These are phyloP conservation scores for Straminergon stramineum DNA, from an alignment of 225 moss, liverwort and hornwort genomes.

Conservation along the genomic window DNA sequence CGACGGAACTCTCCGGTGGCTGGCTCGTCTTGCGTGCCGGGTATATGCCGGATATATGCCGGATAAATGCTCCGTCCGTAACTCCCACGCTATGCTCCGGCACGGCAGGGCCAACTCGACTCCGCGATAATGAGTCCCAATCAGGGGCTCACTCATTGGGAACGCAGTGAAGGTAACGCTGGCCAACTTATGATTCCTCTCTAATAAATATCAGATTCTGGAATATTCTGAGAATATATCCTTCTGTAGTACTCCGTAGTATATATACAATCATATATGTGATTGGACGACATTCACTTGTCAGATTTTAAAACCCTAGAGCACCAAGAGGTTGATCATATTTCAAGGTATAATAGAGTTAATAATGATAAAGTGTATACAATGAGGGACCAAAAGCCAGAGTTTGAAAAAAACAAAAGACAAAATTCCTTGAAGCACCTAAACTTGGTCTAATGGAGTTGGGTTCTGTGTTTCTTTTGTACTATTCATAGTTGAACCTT, in stretches of 20 bases:
- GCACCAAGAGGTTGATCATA: not conserved
- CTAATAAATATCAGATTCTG: not conserved
- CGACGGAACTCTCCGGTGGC: not conserved
- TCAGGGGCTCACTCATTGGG: slow-evolving; percentile 2
- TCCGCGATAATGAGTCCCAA: not conserved
- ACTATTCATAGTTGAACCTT: too few species aligned
- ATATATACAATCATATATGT: not conserved
- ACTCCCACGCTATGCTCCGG: not conserved
- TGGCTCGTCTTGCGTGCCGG: not conserved
- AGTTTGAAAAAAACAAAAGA: too few species aligned
- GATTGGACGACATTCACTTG: not conserved
- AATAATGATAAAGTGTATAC: too few species aligned
- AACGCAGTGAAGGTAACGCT: not conserved
- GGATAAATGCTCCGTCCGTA: not conserved
- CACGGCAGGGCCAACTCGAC: not conserved
- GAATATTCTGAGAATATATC: not conserved
- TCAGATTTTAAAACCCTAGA: not conserved
- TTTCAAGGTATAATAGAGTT: not conserved
- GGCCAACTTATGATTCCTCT: not conserved
- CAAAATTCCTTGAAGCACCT: too few species aligned
- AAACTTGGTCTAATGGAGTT: too few species aligned
- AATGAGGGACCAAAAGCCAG: too few species aligned
- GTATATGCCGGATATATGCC: not conserved
- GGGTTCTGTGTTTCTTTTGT: too few species aligned
- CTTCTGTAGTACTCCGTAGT: not conserved